Base-by-base conservation (phyloP, 2,329 filamentous ascomycete species). In the Colletotrichum liaoningense region DNA sequence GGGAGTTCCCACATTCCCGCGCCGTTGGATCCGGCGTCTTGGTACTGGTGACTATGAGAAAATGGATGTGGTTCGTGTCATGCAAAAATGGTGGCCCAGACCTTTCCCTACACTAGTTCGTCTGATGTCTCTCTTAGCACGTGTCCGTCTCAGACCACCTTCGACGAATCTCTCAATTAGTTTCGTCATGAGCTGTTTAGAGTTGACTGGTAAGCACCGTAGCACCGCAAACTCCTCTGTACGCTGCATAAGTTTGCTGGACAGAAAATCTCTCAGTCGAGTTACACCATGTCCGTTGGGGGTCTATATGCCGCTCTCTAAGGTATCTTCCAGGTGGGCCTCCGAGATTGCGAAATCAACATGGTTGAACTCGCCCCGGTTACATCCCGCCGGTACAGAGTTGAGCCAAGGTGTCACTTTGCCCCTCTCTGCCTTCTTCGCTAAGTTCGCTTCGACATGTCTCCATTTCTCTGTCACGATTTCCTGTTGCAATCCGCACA, bases 11-110 rank as follows among this genome's bases (percentile, higher is more conserved):
- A 54, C 46, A 6, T 55, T 54, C 46, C 60, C 19, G n/a, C 42
- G 46, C 60, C 28, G 60, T 63, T 49, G 46, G 52, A 63, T 14
- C 46, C 62, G 42, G 46, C 46, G 33, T 63, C 42, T 54, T 42
- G 60, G 60, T 16, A 54, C 28, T 14, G 42, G 28, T 14, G 38
- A 42, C 38, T 42, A 6, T 7, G n/a, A 54, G 28, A 24, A 42
- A 42, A 42, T 49, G 42, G 42, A 49, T 49, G n/a, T 33, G 19
- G 46, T 63, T 63, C 62, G 30, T 54, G 46, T 55, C 30, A 63
- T 35, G 60, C 46, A 35, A 54, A 52, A 24, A 54, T 5, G 16
- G 4, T 49, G 28, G 28, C n/a, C 46, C 3, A 52, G 12, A 49
- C 38, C 26, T 62, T 49, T 33, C 9, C 42, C 6, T 49, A 49